Conservation (phyloP, 2,329 filamentous ascomycete genomes). For the Talaromyces funiculosus region DNA sequence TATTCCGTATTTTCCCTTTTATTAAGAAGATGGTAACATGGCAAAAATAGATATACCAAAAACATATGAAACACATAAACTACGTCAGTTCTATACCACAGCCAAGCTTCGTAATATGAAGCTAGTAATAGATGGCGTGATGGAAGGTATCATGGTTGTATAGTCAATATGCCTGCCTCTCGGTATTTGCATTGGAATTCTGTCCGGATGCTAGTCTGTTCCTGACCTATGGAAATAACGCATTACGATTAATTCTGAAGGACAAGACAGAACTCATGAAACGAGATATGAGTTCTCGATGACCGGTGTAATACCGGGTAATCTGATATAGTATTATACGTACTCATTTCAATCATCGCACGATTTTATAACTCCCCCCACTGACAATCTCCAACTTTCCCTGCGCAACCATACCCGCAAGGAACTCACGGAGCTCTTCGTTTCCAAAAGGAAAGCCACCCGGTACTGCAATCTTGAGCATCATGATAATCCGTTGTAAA, state of each 20-base stretch:
- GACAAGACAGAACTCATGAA: background rate
- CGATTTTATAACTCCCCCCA: conserved; percentile 63
- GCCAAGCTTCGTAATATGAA: background rate
- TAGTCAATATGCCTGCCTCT: background rate
- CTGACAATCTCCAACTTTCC: conserved; percentile 61
- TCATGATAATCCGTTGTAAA: conserved; percentile 75
- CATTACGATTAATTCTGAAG: background rate
- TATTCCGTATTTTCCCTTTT: background rate
- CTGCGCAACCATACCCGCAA: conserved; percentile 69
- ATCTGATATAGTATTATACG: background rate
- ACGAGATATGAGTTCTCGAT: too few relatives aligned
- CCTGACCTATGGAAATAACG: background rate
- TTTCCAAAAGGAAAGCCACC: conserved; percentile 86
- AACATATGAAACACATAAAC: background rate
- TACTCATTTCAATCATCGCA: conserved; percentile 5
- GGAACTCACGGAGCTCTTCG: conserved; percentile 77
- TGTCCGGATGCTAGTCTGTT: background rate
- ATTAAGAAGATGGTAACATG: background rate
- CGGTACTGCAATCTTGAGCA: conserved; percentile 86
- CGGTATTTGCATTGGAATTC: background rate
- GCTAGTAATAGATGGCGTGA: background rate
- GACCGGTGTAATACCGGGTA: background rate
- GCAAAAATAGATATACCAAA: too few relatives aligned
- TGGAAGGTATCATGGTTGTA: background rate
- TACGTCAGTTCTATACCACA: background rate